Evolutionary conservation across 768 basidiomycete genomes (phyloP).

Genomic region (Pisolithus orientalis): DNA sequence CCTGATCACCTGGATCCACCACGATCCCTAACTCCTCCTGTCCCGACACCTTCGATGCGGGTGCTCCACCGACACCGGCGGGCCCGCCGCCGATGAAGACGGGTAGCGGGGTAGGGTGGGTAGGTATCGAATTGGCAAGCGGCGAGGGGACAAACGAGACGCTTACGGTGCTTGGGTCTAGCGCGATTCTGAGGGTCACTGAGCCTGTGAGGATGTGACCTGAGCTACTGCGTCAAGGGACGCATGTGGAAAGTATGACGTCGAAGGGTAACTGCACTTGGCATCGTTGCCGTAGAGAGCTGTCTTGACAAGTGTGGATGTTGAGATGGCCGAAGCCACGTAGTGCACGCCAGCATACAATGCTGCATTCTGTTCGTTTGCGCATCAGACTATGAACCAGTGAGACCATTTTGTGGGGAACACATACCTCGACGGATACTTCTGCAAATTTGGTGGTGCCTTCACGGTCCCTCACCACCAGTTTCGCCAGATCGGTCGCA

Average conservation of each 20-base stretch:
- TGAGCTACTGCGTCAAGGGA: constrained; percentile 57
- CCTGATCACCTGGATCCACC: constrained; percentile 66
- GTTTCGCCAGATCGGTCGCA: constrained; percentile 82
- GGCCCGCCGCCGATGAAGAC: constrained; percentile 92
- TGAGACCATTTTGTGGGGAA: background rate
- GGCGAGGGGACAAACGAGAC: constrained; percentile 84
- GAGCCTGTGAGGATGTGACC: constrained; percentile 92
- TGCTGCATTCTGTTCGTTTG: constrained; percentile 56
- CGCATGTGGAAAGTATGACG: background rate
- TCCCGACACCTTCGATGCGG: constrained; percentile 77
- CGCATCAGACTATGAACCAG: too few relatives aligned
- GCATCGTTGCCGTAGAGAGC: constrained; percentile 96
- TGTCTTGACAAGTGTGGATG: constrained; percentile 91
- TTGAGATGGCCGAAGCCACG: constrained; percentile 89
- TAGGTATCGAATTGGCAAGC: constrained; percentile 21
- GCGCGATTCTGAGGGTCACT: constrained; percentile 46
- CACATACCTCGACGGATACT: constrained; percentile 75
- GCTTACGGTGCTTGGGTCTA: constrained; percentile 73
- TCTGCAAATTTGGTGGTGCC: constrained; percentile 98
- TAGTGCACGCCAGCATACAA: constrained; percentile 80
- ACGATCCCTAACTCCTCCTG: constrained; percentile 80
- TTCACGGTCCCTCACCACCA: constrained; percentile 97
- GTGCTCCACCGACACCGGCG: constrained; percentile 75
- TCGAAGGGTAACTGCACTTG: constrained; percentile 13
- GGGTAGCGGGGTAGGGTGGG: constrained; percentile 43